These are phyloP conservation scores for Tulasnella sp. DNA, from an alignment of 768 basidiomycete genomes.

Conservation along the genomic window DNA sequence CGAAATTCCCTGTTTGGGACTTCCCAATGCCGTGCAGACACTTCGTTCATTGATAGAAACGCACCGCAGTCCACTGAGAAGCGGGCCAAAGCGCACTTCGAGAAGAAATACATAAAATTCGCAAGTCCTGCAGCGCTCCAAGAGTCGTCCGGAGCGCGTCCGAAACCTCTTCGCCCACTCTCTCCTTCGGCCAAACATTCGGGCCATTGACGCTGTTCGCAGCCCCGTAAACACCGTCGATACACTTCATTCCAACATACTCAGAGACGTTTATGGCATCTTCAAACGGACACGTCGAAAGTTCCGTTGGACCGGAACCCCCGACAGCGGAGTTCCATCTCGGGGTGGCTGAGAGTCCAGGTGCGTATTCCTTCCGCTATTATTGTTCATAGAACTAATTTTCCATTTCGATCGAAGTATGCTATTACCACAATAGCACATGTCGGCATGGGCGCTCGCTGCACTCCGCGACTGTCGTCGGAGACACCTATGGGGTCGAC, in stretches of 20 bases:
- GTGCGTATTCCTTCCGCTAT: background rate
- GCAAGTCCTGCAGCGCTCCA: background rate
- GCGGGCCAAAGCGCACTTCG: background rate
- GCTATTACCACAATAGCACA: background rate
- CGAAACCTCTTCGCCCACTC: too few relatives aligned
- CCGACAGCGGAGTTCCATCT: background rate
- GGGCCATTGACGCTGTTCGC: background rate
- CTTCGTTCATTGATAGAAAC: background rate
- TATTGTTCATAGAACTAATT: background rate
- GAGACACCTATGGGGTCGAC: background rate
- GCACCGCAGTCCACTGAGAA: background rate
- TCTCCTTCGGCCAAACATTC: background rate
- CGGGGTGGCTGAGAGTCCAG: background rate
- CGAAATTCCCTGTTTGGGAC: too few relatives aligned
- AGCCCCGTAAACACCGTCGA: background rate
- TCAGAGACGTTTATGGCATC: background rate
- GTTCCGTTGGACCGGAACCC: background rate
- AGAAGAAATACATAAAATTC: background rate
- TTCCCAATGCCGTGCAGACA: background rate
- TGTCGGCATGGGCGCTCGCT: background rate
- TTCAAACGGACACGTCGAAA: background rate
- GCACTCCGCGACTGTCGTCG: background rate
- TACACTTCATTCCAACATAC: too few relatives aligned
- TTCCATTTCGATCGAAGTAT: background rate
- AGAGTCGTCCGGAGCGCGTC: background rate